phyloP scores from a whole-genome alignment of 352 stramenopile genomes.

The Phytophthora syringae region DNA sequence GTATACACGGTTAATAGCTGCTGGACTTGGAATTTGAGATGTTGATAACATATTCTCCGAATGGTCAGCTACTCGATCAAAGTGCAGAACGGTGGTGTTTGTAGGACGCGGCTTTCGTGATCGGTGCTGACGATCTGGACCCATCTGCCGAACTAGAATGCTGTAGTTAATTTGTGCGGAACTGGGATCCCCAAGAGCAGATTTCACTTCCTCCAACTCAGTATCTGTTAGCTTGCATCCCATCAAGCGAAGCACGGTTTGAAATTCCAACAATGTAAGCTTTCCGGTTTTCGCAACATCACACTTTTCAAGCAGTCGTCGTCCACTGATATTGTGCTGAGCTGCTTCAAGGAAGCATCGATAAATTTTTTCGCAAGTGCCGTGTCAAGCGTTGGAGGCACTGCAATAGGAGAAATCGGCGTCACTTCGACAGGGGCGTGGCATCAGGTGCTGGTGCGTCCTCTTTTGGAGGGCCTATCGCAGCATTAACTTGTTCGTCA shows the following conservation, averaged over 20 bases:
- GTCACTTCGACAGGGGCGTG: constrained; percentile 32
- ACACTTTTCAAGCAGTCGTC: constrained; percentile 77
- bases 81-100: constrained; percentile 19
- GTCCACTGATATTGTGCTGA: constrained; percentile 78
- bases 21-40: constrained; percentile 23
- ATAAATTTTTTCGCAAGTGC: constrained; percentile 70
- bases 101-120: constrained; percentile 28
- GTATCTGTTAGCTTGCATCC: constrained; percentile 58
- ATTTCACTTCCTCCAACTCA: constrained; percentile 63
- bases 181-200: constrained; percentile 47
- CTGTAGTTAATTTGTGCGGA: constrained; percentile 61
- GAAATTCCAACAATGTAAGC: constrained; percentile 71
- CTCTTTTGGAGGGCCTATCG: constrained; percentile 27
- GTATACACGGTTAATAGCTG: constrained; percentile 16
- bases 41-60: constrained; percentile 16
- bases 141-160: constrained; percentile 55
- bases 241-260: constrained; percentile 82
- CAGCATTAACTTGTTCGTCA: constrained; percentile 36
- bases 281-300: constrained; percentile 57
- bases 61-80: constrained; percentile 19
- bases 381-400: constrained; percentile 22
- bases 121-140: constrained; percentile 26
- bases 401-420: constrained; percentile 11
- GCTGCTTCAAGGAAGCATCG: constrained; percentile 67
- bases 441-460: constrained; percentile 4